Evolutionary conservation across 2,329 filamentous ascomycete genomes (phyloP).

Genomic region (Aspergillus sp.): DNA sequence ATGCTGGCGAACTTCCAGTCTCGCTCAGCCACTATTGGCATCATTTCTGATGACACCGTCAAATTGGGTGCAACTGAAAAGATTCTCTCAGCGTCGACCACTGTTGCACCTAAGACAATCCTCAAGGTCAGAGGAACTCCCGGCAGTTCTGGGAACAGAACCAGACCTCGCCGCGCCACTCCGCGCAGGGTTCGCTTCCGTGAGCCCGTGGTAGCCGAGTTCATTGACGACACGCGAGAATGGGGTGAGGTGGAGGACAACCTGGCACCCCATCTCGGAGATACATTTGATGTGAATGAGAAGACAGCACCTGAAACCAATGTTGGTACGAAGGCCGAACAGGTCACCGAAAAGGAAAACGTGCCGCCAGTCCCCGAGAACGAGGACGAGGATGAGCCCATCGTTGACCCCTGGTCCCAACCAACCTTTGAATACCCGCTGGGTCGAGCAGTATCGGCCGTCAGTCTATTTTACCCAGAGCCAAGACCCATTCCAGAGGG

Average conservation of each 20-base stretch:
- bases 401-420: slow-evolving; percentile 25
- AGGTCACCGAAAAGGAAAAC: slow-evolving; percentile 19
- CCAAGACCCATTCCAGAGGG: slow-evolving; percentile 27
- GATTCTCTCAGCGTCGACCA: no score
- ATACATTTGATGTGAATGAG: not conserved
- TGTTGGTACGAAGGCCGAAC: not conserved
- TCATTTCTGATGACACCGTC: no score
- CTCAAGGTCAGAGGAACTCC: not conserved
- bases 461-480: slow-evolving; percentile 28
- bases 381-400: slow-evolving; percentile 13
- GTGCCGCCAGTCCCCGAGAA: slow-evolving; percentile 8
- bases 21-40: no score
- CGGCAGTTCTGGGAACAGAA: not conserved
- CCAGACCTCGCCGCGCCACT: not conserved
- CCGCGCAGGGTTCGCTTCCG: slow-evolving; percentile 16
- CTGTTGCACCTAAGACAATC: not conserved
- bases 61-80: no score
- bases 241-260: slow-evolving; percentile 2
- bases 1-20: no score
- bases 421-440: slow-evolving; percentile 20
- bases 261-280: slow-evolving; percentile 16
- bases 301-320: not conserved
- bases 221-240: not conserved
- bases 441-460: slow-evolving; percentile 33
- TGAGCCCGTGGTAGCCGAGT: slow-evolving; percentile 14